These are phyloP conservation scores for Scedosporium aurantiacum DNA, from an alignment of 2,329 filamentous ascomycete species.

Conservation along the genomic window DNA sequence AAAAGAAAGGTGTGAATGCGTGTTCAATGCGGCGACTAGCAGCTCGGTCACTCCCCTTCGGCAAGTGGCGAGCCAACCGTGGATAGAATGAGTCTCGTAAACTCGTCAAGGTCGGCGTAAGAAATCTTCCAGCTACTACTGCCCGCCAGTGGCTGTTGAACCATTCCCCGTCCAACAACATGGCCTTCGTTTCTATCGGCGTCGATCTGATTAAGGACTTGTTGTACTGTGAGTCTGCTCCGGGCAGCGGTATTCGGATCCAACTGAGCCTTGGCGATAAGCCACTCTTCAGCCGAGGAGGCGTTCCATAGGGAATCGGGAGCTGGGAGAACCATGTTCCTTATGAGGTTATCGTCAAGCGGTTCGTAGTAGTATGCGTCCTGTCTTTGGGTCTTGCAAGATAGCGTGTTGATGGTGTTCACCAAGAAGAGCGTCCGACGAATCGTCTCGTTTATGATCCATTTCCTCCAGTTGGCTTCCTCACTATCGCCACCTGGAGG, in stretches of 20 bases:
- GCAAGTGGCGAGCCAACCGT: background rate
- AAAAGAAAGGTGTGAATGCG: background rate
- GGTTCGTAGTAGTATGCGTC: constrained; percentile 3
- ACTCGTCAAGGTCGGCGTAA: constrained; percentile 1
- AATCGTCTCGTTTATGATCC: constrained; percentile 5
- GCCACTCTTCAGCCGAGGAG: constrained; percentile 1
- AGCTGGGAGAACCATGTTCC: constrained; percentile 1
- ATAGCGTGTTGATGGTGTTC: constrained; percentile 5
- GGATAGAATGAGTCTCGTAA: background rate
- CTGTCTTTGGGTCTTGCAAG: constrained; percentile 3
- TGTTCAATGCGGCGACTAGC: background rate
- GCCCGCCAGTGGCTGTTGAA: background rate
- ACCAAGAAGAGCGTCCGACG: constrained; percentile 2
- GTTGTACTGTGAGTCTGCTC: background rate
- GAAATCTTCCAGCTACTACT: background rate
- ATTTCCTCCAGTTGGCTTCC: constrained; percentile 5
- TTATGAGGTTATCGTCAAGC: background rate
- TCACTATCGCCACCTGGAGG: background rate
- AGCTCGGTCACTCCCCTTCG: background rate
- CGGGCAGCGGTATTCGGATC: background rate
- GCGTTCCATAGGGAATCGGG: constrained; percentile 2
- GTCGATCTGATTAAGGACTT: background rate
- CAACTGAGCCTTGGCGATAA: background rate
- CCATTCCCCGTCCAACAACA: background rate
- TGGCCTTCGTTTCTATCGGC: background rate